A percentile compares a stretch with the other conserved stretches of the same genome.
Conservation (phyloP, 257 asterid species). For the Solanum corneliomulleri region DNA sequence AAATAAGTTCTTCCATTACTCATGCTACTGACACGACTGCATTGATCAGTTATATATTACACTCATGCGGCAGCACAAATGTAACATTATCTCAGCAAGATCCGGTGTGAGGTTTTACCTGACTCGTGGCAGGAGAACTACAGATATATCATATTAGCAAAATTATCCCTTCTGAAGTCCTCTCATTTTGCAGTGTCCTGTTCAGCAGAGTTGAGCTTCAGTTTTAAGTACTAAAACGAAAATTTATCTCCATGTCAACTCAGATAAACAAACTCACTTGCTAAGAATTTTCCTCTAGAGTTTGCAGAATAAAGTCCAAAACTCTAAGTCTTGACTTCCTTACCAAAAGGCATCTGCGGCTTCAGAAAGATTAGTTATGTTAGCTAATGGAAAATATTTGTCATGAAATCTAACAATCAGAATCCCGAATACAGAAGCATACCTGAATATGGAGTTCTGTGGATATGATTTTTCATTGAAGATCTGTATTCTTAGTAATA, state of each 20-base stretch:
- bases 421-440: not conserved
- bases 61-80: not conserved
- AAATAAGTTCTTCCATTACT: not conserved
- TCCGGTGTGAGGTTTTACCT: not conserved
- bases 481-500: constrained; percentile 21
- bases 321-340: not conserved
- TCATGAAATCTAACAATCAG: not conserved
- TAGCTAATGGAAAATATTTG: not conserved
- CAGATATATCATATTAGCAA: not conserved
- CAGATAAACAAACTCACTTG: not conserved
- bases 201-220: not conserved
- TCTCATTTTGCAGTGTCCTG: not conserved
- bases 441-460: not conserved
- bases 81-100: not conserved
- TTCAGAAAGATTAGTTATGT: not conserved
- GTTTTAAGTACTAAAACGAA: not conserved
- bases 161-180: not conserved
- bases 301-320: not conserved
- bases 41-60: not conserved
- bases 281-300: not conserved
- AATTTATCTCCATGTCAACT: not conserved
- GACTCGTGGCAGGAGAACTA: not conserved
- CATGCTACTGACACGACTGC: not conserved
- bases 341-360: not conserved
- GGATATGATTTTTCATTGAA: not conserved